Evolutionary conservation across 768 basidiomycete genomes (phyloP).

Genomic region (Strobilomyces dryophilus): DNA sequence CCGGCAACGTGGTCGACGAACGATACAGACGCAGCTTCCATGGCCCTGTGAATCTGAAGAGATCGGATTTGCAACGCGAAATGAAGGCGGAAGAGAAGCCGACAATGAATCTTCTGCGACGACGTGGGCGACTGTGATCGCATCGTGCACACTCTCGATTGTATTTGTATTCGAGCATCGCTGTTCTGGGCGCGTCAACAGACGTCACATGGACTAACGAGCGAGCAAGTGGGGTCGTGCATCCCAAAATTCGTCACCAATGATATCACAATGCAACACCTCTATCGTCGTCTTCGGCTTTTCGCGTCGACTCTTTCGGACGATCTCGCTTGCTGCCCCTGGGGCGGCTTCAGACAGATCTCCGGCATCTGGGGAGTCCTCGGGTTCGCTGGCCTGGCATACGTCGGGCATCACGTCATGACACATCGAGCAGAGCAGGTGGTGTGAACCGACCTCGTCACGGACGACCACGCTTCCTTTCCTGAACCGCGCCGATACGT

Average conservation of each 20-base stretch:
- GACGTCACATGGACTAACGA: not conserved
- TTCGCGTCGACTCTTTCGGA: slow-evolving; percentile 29
- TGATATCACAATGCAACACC: slow-evolving; percentile 79
- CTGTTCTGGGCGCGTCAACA: too few species aligned
- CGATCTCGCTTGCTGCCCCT: not conserved
- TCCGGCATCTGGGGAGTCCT: not conserved
- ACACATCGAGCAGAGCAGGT: too few species aligned
- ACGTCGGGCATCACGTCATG: not conserved
- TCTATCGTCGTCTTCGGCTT: slow-evolving; percentile 44
- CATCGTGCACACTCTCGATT: not conserved
- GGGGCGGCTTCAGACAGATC: not conserved
- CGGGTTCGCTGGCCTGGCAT: slow-evolving; percentile 9
- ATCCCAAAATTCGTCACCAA: slow-evolving; percentile 78
- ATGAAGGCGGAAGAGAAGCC: not conserved
- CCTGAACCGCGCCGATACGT: slow-evolving; percentile 61
- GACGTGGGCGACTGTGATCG: not conserved
- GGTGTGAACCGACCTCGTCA: slow-evolving; percentile 40
- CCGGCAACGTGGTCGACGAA: too few species aligned
- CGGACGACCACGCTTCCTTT: slow-evolving; percentile 86
- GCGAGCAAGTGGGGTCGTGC: slow-evolving; percentile 51
- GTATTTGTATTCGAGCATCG: not conserved
- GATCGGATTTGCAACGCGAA: too few species aligned
- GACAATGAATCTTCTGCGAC: not conserved
- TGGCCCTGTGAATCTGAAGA: too few species aligned
- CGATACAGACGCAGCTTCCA: too few species aligned